Base-by-base conservation (phyloP, 306 rosid genomes). In the Delonix regia region DNA sequence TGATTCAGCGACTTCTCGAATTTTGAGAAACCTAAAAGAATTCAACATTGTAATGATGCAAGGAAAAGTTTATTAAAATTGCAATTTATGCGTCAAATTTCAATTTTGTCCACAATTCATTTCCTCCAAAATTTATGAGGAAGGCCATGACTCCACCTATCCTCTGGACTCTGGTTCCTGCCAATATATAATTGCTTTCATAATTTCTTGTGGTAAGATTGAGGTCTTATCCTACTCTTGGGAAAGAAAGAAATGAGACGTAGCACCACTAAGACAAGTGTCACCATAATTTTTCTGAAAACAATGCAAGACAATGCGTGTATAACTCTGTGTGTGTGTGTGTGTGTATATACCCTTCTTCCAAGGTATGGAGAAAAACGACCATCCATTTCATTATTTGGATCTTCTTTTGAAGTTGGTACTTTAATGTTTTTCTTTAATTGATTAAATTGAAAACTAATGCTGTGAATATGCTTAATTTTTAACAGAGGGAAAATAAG, bases 201-300 rank as follows among this genome's bases (percentile, higher is more conserved):
- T 85, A 75, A 60, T 56, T 73, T 74, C 68, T 78, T 75, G 75
- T 77, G 66, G 78, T 51, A 77, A 75, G 74, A 73, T 77, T 38
- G 80, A 80, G 56, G 79, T 34, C 48, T 55, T 60, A 27, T 59
- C 66, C 79, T 55, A 57, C 69, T 76, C 78, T 42, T 85, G 79
- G 81, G 88, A 78, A 85, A 74, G 77, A 74, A 55, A 78, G 30
- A 85, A 74, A 81, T 68, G 82, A 44, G 47, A 38, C 33, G 28
- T 47, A 56, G 82, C 22, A 12, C 36, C 36, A 78, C 62, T 36
- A 78, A 69, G 85, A 81, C 85, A 82, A 78, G 85, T 85, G 81
- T 85, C 88, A 85, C 85, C 83, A 62, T 80, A 74, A 33, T 62
- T 78, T 78, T 81, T 81, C 42, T 78, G 81, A 85, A 85, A 81